These are phyloP conservation scores for Dillenia suffruticosa DNA, from an alignment of 164 flowering plant species.

Conservation along the genomic window DNA sequence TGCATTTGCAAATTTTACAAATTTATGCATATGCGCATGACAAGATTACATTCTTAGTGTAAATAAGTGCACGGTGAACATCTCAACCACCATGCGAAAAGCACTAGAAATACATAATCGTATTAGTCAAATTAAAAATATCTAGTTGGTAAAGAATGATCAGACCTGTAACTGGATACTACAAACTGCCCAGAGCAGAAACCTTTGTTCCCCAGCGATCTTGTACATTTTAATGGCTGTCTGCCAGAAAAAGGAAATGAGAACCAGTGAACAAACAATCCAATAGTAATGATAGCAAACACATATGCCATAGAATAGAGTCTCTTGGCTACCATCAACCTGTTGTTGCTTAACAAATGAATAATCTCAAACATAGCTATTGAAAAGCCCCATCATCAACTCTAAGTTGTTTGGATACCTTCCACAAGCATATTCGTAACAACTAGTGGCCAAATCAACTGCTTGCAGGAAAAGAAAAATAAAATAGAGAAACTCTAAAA, in stretches of 20 bases:
- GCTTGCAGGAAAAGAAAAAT: slow-evolving; percentile 7
- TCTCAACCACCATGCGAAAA: neutral
- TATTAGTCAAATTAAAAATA: neutral
- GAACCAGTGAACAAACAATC: neutral
- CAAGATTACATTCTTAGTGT: no score
- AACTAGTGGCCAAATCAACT: slow-evolving; percentile 94
- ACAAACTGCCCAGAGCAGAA: slow-evolving; percentile 97
- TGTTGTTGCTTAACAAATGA: slow-evolving; percentile 96
- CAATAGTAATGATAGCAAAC: no score
- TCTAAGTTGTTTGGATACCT: slow-evolving; percentile 75
- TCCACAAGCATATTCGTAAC: slow-evolving; percentile 81
- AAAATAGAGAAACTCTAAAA: neutral
- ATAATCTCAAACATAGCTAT: slow-evolving; percentile 86
- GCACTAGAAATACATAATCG: neutral
- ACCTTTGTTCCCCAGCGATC: slow-evolving; percentile 80
- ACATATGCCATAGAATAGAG: neutral
- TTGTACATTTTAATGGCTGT: slow-evolving; percentile 98
- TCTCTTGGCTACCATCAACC: slow-evolving; percentile 34
- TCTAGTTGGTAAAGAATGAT: neutral
- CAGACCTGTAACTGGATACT: slow-evolving; percentile 91
- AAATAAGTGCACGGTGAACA: neutral
- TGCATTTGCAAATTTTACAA: no score
- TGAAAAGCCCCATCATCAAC: slow-evolving; percentile 88
- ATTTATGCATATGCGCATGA: no score
- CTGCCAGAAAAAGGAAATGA: slow-evolving; percentile 33